Conservation (phyloP, 345 rosid species). For the Gossypium longicalyx region DNA sequence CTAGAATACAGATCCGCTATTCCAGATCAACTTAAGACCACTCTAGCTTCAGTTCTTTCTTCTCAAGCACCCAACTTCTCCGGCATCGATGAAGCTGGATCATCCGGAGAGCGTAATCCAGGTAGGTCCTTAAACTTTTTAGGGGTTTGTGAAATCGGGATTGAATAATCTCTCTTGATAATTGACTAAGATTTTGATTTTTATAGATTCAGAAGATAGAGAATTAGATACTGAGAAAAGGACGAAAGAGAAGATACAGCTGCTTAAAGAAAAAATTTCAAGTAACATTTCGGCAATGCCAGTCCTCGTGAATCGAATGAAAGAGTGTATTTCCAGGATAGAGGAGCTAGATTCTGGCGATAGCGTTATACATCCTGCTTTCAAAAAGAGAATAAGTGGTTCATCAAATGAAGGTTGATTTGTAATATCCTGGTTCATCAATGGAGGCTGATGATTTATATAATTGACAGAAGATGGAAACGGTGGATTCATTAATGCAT, state of each 20-base stretch:
- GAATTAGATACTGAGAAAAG: conserved; percentile 30
- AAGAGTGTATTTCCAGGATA: conserved; percentile 48
- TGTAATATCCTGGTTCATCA: background rate
- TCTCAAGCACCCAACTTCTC: conserved; percentile 35
- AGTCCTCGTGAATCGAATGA: conserved; percentile 46
- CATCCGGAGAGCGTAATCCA: conserved; percentile 26
- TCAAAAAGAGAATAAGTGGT: conserved; percentile 30
- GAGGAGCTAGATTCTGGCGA: conserved; percentile 42
- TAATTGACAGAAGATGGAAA: too few relatives aligned
- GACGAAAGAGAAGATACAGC: conserved; percentile 32
- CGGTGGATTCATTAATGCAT: too few relatives aligned
- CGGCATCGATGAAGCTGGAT: conserved; percentile 30
- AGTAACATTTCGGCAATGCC: conserved; percentile 46
- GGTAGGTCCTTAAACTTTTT: conserved; percentile 39
- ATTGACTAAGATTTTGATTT: conserved; percentile 8
- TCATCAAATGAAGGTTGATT: conserved; percentile 16
- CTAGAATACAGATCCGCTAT: conserved; percentile 54
- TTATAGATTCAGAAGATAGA: conserved; percentile 18
- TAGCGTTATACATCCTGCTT: conserved; percentile 50
- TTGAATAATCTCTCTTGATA: background rate
- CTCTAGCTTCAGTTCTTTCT: conserved; percentile 18
- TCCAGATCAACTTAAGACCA: conserved; percentile 51
- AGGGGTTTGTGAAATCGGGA: conserved; percentile 21
- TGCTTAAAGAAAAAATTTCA: conserved; percentile 45
- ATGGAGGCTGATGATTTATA: background rate